Conservation (phyloP, 2,329 filamentous ascomycete species). For the Colletotrichum lentis region DNA sequence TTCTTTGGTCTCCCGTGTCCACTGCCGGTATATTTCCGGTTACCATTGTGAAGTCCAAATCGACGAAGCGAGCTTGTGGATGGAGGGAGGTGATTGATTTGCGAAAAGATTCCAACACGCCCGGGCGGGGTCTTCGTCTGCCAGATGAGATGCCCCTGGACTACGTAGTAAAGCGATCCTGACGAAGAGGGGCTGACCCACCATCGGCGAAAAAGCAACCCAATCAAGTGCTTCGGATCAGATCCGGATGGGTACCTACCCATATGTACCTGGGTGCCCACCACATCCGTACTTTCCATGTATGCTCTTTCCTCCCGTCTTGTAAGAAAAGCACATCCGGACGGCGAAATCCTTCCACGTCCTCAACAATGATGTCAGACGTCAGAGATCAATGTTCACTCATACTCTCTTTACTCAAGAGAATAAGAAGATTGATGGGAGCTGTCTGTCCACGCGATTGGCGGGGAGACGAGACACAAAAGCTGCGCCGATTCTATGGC, state of each 20-base stretch:
- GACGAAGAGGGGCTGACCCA: neutral
- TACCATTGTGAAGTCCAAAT: neutral
- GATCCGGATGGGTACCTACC: neutral
- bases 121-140: slow-evolving; percentile 11
- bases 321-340: neutral
- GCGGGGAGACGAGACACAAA: neutral
- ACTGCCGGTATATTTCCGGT: neutral
- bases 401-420: neutral
- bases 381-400: neutral
- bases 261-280: neutral
- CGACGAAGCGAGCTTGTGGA: neutral
- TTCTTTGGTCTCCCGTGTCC: no score
- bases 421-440: neutral
- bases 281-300: no score
- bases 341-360: neutral
- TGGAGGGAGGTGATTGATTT: neutral
- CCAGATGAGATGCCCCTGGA: slow-evolving; percentile 2
- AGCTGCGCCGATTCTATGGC: slow-evolving; percentile 1
- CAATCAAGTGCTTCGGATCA: neutral
- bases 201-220: neutral
- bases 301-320: neutral
- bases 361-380: neutral
- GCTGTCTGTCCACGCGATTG: neutral
- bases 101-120: slow-evolving; percentile 18
- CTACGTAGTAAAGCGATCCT: no score